These are phyloP conservation scores for Nephelium lappaceum DNA, from an alignment of 345 rosid genomes.

Conservation along the genomic window DNA sequence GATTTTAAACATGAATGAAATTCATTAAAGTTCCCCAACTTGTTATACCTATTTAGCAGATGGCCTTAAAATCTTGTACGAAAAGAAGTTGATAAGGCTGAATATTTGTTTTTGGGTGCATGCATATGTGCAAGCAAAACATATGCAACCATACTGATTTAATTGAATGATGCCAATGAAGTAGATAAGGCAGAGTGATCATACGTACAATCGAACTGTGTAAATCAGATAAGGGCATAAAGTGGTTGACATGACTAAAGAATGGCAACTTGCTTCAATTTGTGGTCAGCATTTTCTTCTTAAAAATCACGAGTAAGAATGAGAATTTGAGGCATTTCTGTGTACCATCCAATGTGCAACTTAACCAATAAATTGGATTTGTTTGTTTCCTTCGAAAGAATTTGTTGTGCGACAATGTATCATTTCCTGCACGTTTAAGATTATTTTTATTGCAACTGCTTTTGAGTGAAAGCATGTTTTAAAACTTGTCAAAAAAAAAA, in stretches of 20 bases:
- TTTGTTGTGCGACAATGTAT: background rate
- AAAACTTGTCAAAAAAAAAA: too few relatives aligned
- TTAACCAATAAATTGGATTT: background rate
- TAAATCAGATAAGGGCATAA: slow-evolving; percentile 12
- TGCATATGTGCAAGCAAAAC: too few relatives aligned
- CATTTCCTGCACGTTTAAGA: too few relatives aligned
- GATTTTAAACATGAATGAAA: too few relatives aligned
- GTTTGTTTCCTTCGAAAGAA: background rate
- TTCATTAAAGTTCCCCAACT: background rate
- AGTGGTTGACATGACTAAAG: slow-evolving; percentile 13
- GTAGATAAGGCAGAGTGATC: slow-evolving; percentile 9
- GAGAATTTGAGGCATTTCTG: background rate
- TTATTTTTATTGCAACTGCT: too few relatives aligned
- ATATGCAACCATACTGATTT: too few relatives aligned
- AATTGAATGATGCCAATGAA: slow-evolving; percentile 1
- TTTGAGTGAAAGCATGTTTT: too few relatives aligned
- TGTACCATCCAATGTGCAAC: background rate
- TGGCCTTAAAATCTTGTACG: too few relatives aligned
- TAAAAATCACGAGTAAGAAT: background rate
- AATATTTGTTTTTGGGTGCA: too few relatives aligned
- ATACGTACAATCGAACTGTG: background rate
- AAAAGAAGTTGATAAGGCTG: too few relatives aligned
- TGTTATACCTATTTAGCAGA: too few relatives aligned
- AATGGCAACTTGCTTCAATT: slow-evolving; percentile 12
- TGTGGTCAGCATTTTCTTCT: background rate